Base-by-base conservation (phyloP, 371 early-diverging fungal genomes). In the Mortierella polycephala region DNA sequence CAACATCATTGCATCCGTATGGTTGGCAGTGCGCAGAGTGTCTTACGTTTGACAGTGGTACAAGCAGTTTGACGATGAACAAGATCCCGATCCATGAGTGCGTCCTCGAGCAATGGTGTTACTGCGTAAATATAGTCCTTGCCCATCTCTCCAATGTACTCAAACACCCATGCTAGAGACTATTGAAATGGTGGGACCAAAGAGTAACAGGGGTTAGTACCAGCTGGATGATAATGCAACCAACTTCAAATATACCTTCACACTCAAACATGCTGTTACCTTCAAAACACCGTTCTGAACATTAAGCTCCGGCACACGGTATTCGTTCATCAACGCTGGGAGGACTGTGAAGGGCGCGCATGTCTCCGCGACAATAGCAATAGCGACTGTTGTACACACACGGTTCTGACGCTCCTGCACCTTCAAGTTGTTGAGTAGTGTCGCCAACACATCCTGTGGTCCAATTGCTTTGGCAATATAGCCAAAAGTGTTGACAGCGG, bases 381-480 rank as follows among this genome's bases (percentile, higher is more conserved):
- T 99, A 8, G 98, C 99, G 13, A 98, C 96, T 0, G 98, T 97
- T 0, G 99, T 98, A 85, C 99, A 98, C 54, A 98, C 96, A 86
- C 99, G 95, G 80, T 94, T 96, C 84, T 98, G 98, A 80, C 98
- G 96, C 71, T 99, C 98, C 83, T 98, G 98, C 10, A 98, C 99
- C 81, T 98, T 97, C 58, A 99, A 86, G 83, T 98, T 98, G 86
- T 97, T 98, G 16, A 98, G 88, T 66, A 98, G 83, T 7, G 98
- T 99, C 44, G 98, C 96, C 56, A 99, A 82, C 0, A 99, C 99
- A 84, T 99, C 99, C 83, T 99, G 99, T 5, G 99, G 99, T 20
- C 99, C 99, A 80, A 99, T 97, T n/a, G 98, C 98, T 80, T 95
- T 95, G 74, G 99, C 98, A 81, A 99, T 98, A 81, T 96, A 97